These are phyloP conservation scores for Hypomontagnella monticulosa DNA, from an alignment of 495 filamentous ascomycete genomes.

Conservation along the genomic window DNA sequence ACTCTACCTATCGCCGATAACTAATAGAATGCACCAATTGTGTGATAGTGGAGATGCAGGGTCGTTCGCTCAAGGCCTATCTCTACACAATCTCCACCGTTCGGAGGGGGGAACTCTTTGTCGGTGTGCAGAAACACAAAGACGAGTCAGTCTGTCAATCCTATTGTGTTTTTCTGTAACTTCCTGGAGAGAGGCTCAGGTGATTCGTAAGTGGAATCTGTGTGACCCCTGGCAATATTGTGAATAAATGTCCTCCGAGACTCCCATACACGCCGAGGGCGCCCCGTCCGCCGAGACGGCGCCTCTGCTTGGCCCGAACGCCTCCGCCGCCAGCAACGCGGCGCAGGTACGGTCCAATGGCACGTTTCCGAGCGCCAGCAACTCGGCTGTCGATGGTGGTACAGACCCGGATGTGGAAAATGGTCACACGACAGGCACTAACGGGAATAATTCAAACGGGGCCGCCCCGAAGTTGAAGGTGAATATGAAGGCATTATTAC, in stretches of 20 bases:
- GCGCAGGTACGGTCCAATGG: slow-evolving; percentile 22
- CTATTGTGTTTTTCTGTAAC: no score
- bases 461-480: slow-evolving; percentile 42
- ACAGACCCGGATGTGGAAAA: slow-evolving; percentile 35
- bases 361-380: slow-evolving; percentile 25
- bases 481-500: slow-evolving; percentile 63
- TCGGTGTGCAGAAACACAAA: no score
- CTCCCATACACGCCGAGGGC: slow-evolving; percentile 17
- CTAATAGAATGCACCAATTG: slow-evolving; percentile 19
- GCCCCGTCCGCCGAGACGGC: slow-evolving; percentile 37
- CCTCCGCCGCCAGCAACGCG: slow-evolving; percentile 18
- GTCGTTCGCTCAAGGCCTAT: slow-evolving; percentile 3
- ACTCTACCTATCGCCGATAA: slow-evolving; percentile 16
- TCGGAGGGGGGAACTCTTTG: slow-evolving; percentile 3
- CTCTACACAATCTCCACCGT: slow-evolving; percentile 8
- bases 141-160: no score
- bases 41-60: slow-evolving; percentile 25
- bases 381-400: not conserved
- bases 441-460: slow-evolving; percentile 12
- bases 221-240: not conserved
- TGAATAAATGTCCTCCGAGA: slow-evolving; percentile 20
- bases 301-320: slow-evolving; percentile 33
- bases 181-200: no score
- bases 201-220: no score
- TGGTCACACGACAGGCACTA: slow-evolving; percentile 1